phyloP scores from a whole-genome alignment of 345 rosid species.

The Hevea brasiliensis region DNA sequence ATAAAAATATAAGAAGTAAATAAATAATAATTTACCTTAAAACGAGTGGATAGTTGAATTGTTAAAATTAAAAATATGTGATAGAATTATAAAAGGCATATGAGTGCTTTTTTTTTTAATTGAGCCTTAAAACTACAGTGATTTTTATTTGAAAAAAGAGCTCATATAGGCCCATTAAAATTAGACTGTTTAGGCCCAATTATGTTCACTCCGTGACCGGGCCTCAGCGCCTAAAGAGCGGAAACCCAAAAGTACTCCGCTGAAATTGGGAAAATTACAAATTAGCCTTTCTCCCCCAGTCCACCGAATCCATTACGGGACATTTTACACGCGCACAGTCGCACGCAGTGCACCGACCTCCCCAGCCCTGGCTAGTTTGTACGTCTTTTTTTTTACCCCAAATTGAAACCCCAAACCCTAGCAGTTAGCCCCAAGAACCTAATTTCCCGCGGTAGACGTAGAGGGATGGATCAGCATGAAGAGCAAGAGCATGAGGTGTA shows the following conservation, averaged over 20 bases:
- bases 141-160: too few relatives aligned
- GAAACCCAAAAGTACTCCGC: slow-evolving; percentile 2
- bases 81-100: too few relatives aligned
- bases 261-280: not conserved
- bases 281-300: slow-evolving; percentile 2
- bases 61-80: not conserved
- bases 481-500: slow-evolving; percentile 87
- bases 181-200: not conserved
- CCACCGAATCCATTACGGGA: not conserved
- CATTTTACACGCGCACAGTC: not conserved
- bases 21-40: too few relatives aligned
- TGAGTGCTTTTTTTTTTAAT: too few relatives aligned
- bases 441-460: not conserved
- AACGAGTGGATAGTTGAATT: too few relatives aligned
- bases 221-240: too few relatives aligned
- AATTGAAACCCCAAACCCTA: not conserved
- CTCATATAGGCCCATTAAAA: too few relatives aligned
- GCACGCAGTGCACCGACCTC: not conserved
- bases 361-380: not conserved
- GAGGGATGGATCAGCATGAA: slow-evolving; percentile 53
- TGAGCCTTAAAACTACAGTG: too few relatives aligned
- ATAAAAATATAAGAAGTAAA: too few relatives aligned
- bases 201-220: too few relatives aligned
- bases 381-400: not conserved
- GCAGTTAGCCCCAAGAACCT: not conserved